A percentile compares a stretch with the other conserved stretches of the same genome.
Conservation (phyloP, 768 basidiomycete species). For the Boletus insuetus region DNA sequence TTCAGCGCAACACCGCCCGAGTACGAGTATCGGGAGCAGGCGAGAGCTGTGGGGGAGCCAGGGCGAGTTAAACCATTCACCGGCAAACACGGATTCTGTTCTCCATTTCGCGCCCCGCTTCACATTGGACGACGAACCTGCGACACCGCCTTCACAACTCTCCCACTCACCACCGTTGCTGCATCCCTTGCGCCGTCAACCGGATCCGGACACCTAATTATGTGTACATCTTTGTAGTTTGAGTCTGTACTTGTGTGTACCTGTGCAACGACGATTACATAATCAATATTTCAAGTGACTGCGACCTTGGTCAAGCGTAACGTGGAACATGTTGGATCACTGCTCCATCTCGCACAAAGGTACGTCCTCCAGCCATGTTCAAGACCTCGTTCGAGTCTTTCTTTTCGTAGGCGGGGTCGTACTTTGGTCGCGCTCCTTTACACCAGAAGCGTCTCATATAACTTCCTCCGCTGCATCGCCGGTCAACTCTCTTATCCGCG, state of each 20-base stretch:
- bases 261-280: slow-evolving; percentile 9
- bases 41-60: slow-evolving; percentile 24
- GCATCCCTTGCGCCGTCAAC: slow-evolving; percentile 26
- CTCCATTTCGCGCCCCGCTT: slow-evolving; percentile 13
- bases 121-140: slow-evolving; percentile 11
- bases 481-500: slow-evolving; percentile 84
- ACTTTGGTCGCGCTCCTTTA: slow-evolving; percentile 94
- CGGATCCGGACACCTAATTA: not conserved
- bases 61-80: slow-evolving; percentile 1
- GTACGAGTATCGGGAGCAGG: slow-evolving; percentile 20
- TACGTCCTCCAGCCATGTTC: slow-evolving; percentile 23
- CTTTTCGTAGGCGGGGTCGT: slow-evolving; percentile 74
- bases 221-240: not conserved
- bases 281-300: not conserved
- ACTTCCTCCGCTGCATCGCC: slow-evolving; percentile 74
- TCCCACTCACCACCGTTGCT: slow-evolving; percentile 15
- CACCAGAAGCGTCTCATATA: slow-evolving; percentile 73
- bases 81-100: not conserved
- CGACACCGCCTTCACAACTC: not conserved
- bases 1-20: not conserved
- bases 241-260: slow-evolving; percentile 4
- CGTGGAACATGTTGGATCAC: slow-evolving; percentile 77
- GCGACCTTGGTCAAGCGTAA: too few relatives aligned
- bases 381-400: slow-evolving; percentile 2
- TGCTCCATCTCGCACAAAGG: slow-evolving; percentile 96